Base-by-base conservation (phyloP, 305 asterid species). In the Andrographis paniculata region DNA sequence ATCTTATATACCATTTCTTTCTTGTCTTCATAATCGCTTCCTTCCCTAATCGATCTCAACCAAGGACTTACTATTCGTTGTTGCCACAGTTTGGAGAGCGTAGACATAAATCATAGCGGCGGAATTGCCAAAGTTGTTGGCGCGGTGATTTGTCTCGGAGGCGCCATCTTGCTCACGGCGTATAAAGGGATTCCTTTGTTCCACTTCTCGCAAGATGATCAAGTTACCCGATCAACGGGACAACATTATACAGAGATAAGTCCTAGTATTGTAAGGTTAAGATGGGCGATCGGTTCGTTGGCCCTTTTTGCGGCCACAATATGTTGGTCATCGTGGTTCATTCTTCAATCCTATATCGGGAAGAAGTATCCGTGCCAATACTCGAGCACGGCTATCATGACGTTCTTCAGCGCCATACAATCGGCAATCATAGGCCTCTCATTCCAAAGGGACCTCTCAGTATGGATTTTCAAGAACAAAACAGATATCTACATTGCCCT, bases 311-410 rank as follows among this genome's bases (percentile, higher is more conserved):
- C 70, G 0, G 95, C 92, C n/a, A 85, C 92, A 2, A 9, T 86
- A 10, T 60, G 78, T 53, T 82, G 77, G 86, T 79, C 94, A 1
- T 74, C 88, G 0, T 82, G 95, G 95, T 86, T 75, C 59, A 71
- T 86, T 54, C 64, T 82, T 23, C 95, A 82, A 30, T 38, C 77
- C 0, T 59, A 45, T 14, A 68, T 86, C 6, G 78, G 80, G 2
- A 75, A 70, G 61, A 67, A 48, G 17, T 86, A 79, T 37, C 94
- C 94, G 0, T 86, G 83, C 71, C 87, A 71, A 14, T 86, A 79
- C 61, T 82, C 88, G 0, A 75, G 76, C 80, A 86, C 94, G 6
- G 88, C 74, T 9, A 68, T 82, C 42, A 73, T 86, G 88, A 52
- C 84, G 24, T 69, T 63, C 63, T 86, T 86, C 59, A 78, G 95